Conservation (phyloP, 257 asterid genomes). For the Coffea eugenioides region DNA sequence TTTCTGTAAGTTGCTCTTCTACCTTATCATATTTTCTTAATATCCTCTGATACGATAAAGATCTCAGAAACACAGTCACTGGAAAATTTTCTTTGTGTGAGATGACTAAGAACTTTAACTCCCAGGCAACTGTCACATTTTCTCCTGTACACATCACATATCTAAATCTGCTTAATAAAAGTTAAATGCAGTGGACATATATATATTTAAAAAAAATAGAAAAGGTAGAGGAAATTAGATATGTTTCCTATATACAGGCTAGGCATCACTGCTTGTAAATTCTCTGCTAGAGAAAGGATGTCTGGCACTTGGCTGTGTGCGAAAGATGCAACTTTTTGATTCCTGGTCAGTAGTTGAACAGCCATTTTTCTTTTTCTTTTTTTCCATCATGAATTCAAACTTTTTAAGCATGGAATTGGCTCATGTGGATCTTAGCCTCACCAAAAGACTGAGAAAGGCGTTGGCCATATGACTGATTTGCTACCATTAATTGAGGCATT, state of each 20-base stretch:
- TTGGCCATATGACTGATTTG: not conserved
- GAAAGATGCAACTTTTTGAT: not conserved
- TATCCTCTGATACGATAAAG: no score
- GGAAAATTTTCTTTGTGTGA: not conserved
- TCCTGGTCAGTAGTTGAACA: not conserved
- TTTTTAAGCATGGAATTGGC: not conserved
- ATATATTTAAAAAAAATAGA: no score
- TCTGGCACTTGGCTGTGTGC: not conserved
- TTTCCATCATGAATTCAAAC: not conserved
- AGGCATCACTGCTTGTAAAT: not conserved
- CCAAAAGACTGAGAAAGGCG: not conserved
- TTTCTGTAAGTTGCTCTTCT: constrained; percentile 49
- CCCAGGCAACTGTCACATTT: no score
- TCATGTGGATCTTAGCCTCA: not conserved
- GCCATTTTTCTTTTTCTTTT: not conserved
- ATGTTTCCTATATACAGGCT: not conserved
- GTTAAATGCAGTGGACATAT: no score
- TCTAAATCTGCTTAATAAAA: no score
- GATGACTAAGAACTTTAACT: not conserved
- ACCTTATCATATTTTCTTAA: not conserved
- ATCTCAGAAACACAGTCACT: not conserved
- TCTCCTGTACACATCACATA: no score
- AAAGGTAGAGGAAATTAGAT: no score
- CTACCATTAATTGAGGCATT: not conserved
- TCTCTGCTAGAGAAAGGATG: not conserved